Conservation (phyloP, 1,284 basidiomycete species). For the Fereydounia khargensis region DNA sequence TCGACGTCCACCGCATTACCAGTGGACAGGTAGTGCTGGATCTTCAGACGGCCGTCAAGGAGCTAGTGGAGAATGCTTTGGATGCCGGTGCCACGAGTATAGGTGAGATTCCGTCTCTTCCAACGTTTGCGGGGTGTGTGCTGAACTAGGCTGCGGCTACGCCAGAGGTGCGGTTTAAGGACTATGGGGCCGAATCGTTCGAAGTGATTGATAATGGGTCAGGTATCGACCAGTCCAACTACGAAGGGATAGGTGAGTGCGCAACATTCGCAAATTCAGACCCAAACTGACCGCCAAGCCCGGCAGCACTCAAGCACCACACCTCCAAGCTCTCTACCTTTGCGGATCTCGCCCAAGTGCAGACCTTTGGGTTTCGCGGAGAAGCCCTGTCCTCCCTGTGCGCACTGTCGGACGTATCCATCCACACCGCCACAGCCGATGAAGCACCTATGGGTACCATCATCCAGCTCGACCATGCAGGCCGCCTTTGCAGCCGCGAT, state of each 20-base stretch:
- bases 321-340: conserved; percentile 86
- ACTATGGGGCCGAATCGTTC: conserved; percentile 79
- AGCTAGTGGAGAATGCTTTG: conserved; percentile 91
- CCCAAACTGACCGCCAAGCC: no score
- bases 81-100: conserved; percentile 87
- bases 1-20: conserved; percentile 63
- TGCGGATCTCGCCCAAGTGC: conserved; percentile 71
- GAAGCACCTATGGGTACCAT: conserved; percentile 52
- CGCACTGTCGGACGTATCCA: conserved; percentile 67
- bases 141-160: no score
- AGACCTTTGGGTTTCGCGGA: conserved; percentile 91
- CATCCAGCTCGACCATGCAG: conserved; percentile 35
- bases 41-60: conserved; percentile 87
- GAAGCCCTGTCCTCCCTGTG: conserved; percentile 93
- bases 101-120: conserved; percentile 62
- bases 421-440: conserved; percentile 46
- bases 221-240: conserved; percentile 76
- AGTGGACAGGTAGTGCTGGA: conserved; percentile 94
- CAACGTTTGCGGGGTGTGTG: no score
- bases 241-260: conserved; percentile 71
- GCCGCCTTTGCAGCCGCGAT: conserved; percentile 35
- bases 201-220: conserved; percentile 91
- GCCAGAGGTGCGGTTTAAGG: conserved; percentile 83
- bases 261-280: not conserved
- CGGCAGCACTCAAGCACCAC: conserved; percentile 79